Conservation (phyloP, 202 grass and related monocot species). For the Bolboschoenoplectus hybrid region DNA sequence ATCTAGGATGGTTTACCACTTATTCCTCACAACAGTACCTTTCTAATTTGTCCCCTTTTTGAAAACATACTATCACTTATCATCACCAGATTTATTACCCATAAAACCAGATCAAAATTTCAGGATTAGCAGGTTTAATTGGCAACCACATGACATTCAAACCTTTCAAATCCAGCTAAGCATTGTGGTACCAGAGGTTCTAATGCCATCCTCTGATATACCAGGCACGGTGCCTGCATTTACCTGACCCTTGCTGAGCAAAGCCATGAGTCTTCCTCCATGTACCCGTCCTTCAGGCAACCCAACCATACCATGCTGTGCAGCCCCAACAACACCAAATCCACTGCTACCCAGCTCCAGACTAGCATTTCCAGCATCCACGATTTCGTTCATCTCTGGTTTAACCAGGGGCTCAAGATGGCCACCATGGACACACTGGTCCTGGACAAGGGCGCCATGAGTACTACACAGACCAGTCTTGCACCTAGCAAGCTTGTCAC, state of each 20-base stretch:
- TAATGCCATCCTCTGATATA: conserved; percentile 16
- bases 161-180: conserved; percentile 48
- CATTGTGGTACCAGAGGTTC: conserved; percentile 36
- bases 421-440: conserved; percentile 80
- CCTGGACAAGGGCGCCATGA: conserved; percentile 66
- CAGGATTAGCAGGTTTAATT: not conserved
- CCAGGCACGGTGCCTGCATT: conserved; percentile 8
- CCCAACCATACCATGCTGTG: conserved; percentile 29
- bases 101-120: conserved; percentile 18
- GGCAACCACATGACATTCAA: conserved; percentile 7
- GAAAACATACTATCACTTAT: not conserved
- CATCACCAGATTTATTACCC: not conserved
- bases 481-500: conserved; percentile 66
- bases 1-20: conserved; percentile 16
- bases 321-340: conserved; percentile 24
- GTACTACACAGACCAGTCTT: conserved; percentile 64
- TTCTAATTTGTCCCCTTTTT: not conserved
- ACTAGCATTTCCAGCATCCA: conserved; percentile 34
- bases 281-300: conserved; percentile 80
- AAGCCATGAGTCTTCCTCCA: conserved; percentile 70
- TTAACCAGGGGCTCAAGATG: conserved; percentile 52
- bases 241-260: conserved; percentile 47
- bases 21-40: conserved; percentile 16
- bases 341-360: conserved; percentile 19
- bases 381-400: conserved; percentile 45